Conservation (phyloP, 805 yeast species). For the Suhomyces faveliae region DNA sequence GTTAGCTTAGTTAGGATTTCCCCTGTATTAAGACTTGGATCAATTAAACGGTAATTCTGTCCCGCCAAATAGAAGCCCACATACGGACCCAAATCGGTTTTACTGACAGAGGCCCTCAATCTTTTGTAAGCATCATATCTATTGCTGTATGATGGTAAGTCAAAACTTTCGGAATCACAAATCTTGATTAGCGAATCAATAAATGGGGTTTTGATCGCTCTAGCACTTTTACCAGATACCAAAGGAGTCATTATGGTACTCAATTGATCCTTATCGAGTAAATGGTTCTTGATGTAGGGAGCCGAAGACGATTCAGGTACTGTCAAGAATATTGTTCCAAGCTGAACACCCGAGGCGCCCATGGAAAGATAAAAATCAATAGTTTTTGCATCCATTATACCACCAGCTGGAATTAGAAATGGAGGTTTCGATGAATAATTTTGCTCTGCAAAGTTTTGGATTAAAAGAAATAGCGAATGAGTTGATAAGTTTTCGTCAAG, state of each 20-base stretch:
- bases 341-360: constrained; percentile 55
- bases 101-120: constrained; percentile 13
- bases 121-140: constrained; percentile 32
- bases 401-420: constrained; percentile 51
- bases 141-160: constrained; percentile 37
- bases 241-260: constrained; percentile 33
- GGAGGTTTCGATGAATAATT: constrained; percentile 12
- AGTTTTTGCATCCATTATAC: constrained; percentile 37
- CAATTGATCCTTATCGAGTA: constrained; percentile 2
- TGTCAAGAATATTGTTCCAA: constrained; percentile 52
- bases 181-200: constrained; percentile 19
- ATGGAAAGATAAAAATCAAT: constrained; percentile 28
- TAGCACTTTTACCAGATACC: constrained; percentile 40
- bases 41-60: constrained; percentile 26
- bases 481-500: constrained; percentile 40
- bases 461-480: constrained; percentile 22
- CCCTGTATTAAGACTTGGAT: constrained; percentile 16
- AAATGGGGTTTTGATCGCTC: constrained; percentile 38
- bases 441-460: constrained; percentile 6
- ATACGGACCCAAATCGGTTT: constrained; percentile 26
- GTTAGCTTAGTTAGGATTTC: constrained; percentile 27
- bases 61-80: constrained; percentile 39
- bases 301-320: constrained; percentile 29
- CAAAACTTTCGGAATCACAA: constrained; percentile 2
- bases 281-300: constrained; percentile 15